A percentile compares a stretch with the other conserved stretches of the same genome.
Evolutionary conservation across 2,329 filamentous ascomycete species (phyloP).

Genomic region (Ambrosiella beaveri): DNA sequence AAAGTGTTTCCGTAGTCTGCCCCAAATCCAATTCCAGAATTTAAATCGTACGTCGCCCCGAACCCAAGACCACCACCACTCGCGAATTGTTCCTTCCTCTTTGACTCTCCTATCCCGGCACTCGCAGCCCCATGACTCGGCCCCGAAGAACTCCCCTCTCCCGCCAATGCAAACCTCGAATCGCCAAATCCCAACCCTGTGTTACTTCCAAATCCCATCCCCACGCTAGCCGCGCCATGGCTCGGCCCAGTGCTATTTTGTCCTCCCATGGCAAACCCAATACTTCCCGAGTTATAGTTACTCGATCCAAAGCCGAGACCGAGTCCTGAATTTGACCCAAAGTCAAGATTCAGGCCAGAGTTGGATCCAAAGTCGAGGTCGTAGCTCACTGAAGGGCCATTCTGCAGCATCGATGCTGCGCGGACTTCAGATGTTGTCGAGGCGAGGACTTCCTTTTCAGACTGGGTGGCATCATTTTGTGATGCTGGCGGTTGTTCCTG

Average conservation of each 20-base stretch:
- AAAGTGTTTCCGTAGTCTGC: not conserved
- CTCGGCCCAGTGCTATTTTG: not conserved
- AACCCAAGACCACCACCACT: not conserved
- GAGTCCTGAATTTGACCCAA: conserved; percentile 1
- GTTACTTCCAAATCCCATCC: conserved; percentile 2
- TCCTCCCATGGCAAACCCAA: not conserved
- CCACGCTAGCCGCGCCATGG: not conserved
- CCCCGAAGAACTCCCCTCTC: not conserved
- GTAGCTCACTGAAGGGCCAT: not conserved
- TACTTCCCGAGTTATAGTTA: conserved; percentile 1
- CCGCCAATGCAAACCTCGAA: not conserved
- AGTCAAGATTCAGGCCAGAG: not conserved
- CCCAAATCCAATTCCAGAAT: not conserved
- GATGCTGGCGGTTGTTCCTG: not conserved
- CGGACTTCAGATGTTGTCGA: not conserved
- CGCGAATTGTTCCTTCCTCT: not conserved
- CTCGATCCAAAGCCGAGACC: conserved; percentile 4
- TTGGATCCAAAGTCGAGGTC: not conserved
- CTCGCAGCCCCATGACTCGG: not conserved
- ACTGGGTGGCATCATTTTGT: not conserved
- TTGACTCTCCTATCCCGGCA: not conserved
- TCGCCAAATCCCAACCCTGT: not conserved
- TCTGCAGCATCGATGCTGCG: not conserved
- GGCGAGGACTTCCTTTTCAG: not conserved
- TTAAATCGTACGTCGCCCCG: not conserved